Conservation (phyloP, 2,329 filamentous ascomycete genomes). For the Cladophialophora bantiana region DNA sequence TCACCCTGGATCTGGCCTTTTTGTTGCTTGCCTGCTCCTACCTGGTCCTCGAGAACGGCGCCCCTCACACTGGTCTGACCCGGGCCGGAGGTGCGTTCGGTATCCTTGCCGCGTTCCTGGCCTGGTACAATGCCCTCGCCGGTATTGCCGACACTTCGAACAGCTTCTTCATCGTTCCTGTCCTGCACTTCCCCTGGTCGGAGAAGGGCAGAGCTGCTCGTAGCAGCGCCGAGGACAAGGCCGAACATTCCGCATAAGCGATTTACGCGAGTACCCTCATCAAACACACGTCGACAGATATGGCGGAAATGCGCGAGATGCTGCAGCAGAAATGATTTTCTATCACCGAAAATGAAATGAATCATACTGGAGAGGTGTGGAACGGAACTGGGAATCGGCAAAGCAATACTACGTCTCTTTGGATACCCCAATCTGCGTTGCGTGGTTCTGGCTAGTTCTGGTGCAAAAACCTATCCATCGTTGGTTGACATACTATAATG, state of each 20-base stretch:
- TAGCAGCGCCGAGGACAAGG: conserved; percentile 53
- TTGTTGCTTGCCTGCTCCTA: conserved; percentile 73
- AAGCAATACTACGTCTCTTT: conserved; percentile 24
- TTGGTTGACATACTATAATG: conserved; percentile 5
- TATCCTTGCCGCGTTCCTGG: conserved; percentile 78
- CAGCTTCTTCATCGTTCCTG: conserved; percentile 92
- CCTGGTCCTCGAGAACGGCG: conserved; percentile 56
- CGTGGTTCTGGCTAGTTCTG: conserved; percentile 14
- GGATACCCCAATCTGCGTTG: conserved; percentile 31
- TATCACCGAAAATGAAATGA: conserved; percentile 2
- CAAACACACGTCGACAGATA: not conserved
- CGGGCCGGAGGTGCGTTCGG: conserved; percentile 81
- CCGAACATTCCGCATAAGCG: conserved; percentile 48
- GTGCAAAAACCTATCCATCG: conserved; percentile 3
- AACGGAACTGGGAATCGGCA: conserved; percentile 8
- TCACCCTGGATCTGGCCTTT: conserved; percentile 78
- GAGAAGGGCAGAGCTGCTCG: conserved; percentile 72
- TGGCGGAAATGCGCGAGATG: not conserved
- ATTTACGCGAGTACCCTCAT: not conserved
- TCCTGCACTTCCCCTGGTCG: conserved; percentile 95
- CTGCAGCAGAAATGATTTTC: not conserved
- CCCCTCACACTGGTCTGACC: conserved; percentile 59
- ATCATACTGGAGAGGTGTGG: conserved; percentile 5
- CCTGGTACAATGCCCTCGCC: conserved; percentile 86
- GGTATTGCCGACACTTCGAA: conserved; percentile 74